A percentile compares a stretch with the other conserved stretches of the same genome.
phyloP scores from a whole-genome alignment of 164 flowering plant species.

The Akebia trifoliata region DNA sequence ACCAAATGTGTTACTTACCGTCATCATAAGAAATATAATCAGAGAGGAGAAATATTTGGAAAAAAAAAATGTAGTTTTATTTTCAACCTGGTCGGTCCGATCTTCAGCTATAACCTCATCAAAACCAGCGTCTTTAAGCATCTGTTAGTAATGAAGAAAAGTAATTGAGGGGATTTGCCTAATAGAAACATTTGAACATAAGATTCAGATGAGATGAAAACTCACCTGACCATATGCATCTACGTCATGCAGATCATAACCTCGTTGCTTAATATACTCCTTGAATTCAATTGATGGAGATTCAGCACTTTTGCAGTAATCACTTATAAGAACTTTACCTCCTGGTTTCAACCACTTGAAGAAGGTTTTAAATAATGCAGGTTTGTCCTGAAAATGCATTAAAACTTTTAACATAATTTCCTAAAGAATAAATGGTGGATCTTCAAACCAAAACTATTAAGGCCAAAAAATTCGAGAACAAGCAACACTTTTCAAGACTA shows the following conservation, averaged over 20 bases:
- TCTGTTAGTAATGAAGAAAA: slow-evolving; percentile 35
- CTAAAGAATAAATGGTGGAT: no score
- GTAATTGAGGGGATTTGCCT: not conserved
- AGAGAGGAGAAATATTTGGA: not conserved
- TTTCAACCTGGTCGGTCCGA: slow-evolving; percentile 79
- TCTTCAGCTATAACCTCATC: slow-evolving; percentile 83
- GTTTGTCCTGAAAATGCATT: slow-evolving; percentile 72
- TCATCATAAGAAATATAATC: no score
- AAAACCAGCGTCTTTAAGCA: slow-evolving; percentile 97
- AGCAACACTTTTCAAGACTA: no score
- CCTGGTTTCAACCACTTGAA: slow-evolving; percentile 98
- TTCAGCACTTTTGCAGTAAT: slow-evolving; percentile 77
- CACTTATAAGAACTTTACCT: slow-evolving; percentile 89
- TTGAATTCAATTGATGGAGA: slow-evolving; percentile 67
- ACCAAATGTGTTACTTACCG: slow-evolving; percentile 5
- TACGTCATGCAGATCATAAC: slow-evolving; percentile 91
- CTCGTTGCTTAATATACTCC: slow-evolving; percentile 80
- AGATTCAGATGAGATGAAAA: slow-evolving; percentile 1
- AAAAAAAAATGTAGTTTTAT: not conserved
- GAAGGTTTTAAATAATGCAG: slow-evolving; percentile 69
- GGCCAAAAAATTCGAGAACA: not conserved
- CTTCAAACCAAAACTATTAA: no score
- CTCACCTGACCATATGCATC: slow-evolving; percentile 87
- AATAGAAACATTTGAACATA: not conserved
- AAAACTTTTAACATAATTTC: no score